Base-by-base conservation (phyloP, 2,329 filamentous ascomycete species). In the Diaporthe eres region DNA sequence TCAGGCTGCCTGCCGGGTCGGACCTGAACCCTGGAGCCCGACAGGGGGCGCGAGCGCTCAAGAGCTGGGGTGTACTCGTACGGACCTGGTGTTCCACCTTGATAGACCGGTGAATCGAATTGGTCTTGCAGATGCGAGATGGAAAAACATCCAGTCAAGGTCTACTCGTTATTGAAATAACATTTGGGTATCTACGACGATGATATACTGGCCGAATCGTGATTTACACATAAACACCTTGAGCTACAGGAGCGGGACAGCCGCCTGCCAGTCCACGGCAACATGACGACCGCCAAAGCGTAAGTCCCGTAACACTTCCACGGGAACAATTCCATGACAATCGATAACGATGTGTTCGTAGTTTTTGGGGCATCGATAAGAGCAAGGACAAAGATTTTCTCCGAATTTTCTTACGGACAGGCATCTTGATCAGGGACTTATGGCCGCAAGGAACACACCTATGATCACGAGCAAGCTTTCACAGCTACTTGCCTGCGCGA, bases 1-100 rank as follows among this genome's bases (percentile, higher is more conserved):
- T 65, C 60, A 57, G 67, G 73, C 51, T 71, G 73, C 75, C 61
- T 57, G 72, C 47, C 58, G 25, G 49, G 3, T 37, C 34, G 42
- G 47, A 72, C 75, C 75, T 70, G 74, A 76, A 76, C 75, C 75
- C 75, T 72, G 55, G 55, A 51, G 42, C 6, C 34, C 9, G 37
- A 44, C 39, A 47, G 39, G 31, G 70, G 25, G 22, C 34, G 19
- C 19, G 7, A 9, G 31, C 22, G 19, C 31, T 17, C 15, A 1
- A 13, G 13, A 22, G 68, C 49, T 67, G 22, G n/a, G 13, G 25
- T 39, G 49, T 49, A 19, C 55, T 72, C 25, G 44, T 31, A 3
- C 15, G 42, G 17, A 13, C 42, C 25, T 31, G 42, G 31, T 31
- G 2, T 19, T 44, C 39, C 22, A 31, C 58, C 15, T 28, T 8